Percentiles rank a stretch among this genome's conserved stretches.
These are phyloP conservation scores for Ophiocordyceps robertsii DNA, from an alignment of 2,329 filamentous ascomycete species.

Conservation along the genomic window DNA sequence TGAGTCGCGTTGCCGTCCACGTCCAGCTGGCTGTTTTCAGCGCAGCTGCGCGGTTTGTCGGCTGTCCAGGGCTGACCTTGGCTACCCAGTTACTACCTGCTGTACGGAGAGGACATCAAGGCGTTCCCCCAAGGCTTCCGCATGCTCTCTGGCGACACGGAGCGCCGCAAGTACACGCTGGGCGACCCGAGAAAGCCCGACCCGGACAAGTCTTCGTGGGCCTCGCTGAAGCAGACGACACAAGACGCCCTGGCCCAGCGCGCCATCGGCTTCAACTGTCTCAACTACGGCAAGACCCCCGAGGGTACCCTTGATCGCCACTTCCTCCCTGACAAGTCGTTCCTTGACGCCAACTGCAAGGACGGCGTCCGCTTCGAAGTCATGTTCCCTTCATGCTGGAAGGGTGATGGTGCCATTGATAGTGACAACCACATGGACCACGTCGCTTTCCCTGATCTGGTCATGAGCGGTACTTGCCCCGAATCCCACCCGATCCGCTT, in stretches of 20 bases:
- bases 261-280: conserved; percentile 86
- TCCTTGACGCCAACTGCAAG: conserved; percentile 67
- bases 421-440: conserved; percentile 46
- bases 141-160: conserved; percentile 67
- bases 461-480: conserved; percentile 68
- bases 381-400: conserved; percentile 86
- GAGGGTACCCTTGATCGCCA: conserved; percentile 74
- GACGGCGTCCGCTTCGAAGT: conserved; percentile 73
- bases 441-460: conserved; percentile 64
- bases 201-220: conserved; percentile 58
- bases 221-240: conserved; percentile 41
- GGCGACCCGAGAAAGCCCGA: conserved; percentile 53
- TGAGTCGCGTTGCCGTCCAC: conserved; percentile 32
- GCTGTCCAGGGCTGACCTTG: background rate
- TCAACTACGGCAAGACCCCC: conserved; percentile 57
- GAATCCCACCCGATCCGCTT: conserved; percentile 52
- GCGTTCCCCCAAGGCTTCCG: conserved; percentile 67
- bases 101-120: conserved; percentile 49
- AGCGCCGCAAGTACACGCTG: conserved; percentile 55
- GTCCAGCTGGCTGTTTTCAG: no score
- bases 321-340: conserved; percentile 65
- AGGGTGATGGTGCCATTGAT: conserved; percentile 51
- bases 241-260: conserved; percentile 64
- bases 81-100: conserved; percentile 65
- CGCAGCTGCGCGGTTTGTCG: background rate